Evolutionary conservation across 495 filamentous ascomycete species (phyloP).

Genomic region (Aspergillus nanangensis): DNA sequence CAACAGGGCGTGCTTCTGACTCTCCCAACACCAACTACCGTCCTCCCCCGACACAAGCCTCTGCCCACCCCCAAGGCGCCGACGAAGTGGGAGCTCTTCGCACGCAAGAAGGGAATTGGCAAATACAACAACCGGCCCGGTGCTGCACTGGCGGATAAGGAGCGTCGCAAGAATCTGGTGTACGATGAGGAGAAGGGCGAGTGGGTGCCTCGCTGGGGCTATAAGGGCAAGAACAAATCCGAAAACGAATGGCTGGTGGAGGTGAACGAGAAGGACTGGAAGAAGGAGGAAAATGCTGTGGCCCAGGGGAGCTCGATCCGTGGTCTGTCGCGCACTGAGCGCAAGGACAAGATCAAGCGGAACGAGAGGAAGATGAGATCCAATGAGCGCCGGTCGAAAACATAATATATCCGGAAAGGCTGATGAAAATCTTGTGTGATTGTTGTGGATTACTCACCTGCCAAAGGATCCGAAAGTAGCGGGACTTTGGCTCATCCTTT

Average conservation of each 20-base stretch:
- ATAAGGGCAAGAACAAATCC: conserved; percentile 85
- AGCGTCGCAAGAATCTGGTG: conserved; percentile 73
- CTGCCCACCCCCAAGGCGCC: conserved; percentile 71
- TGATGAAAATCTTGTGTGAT: background rate
- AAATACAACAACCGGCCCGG: conserved; percentile 41
- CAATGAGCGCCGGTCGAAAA: conserved; percentile 56
- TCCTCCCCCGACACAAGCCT: conserved; percentile 84
- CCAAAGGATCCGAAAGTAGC: background rate
- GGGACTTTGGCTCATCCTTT: conserved; percentile 11
- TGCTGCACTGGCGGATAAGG: conserved; percentile 39
- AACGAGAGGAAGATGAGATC: conserved; percentile 68
- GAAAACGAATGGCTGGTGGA: conserved; percentile 83
- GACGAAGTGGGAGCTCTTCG: conserved; percentile 94
- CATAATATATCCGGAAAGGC: conserved; percentile 24
- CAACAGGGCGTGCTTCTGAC: conserved; percentile 65
- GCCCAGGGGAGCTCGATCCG: conserved; percentile 56
- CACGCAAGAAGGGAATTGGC: conserved; percentile 88
- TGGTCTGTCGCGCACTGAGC: conserved; percentile 58
- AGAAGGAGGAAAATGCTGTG: conserved; percentile 57
- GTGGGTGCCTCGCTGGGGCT: conserved; percentile 92
- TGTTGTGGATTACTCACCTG: background rate
- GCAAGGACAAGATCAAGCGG: conserved; percentile 59
- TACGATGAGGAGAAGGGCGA: conserved; percentile 83
- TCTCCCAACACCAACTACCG: conserved; percentile 63
- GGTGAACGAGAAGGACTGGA: conserved; percentile 70